Conservation (phyloP, 2,329 filamentous ascomycete genomes). For the Trichoderma sp. region DNA sequence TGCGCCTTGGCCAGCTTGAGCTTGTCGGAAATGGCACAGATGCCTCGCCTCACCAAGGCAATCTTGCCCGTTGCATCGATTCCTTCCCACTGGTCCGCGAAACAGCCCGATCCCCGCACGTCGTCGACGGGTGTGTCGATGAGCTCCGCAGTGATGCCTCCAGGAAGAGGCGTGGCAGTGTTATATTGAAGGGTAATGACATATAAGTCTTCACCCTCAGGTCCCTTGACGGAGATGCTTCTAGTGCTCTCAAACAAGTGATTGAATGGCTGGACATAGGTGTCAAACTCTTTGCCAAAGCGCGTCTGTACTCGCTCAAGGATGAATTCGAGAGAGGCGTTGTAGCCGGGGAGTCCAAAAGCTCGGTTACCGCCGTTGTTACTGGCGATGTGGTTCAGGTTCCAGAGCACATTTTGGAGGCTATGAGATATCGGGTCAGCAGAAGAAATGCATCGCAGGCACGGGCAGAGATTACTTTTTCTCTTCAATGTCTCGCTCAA, state of each 20-base stretch:
- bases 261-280: conserved; percentile 45
- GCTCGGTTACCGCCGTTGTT: conserved; percentile 58
- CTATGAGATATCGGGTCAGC: conserved; percentile 30
- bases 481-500: conserved; percentile 38
- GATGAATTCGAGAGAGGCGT: conserved; percentile 56
- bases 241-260: conserved; percentile 43
- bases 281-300: conserved; percentile 42
- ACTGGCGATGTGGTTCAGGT: conserved; percentile 52
- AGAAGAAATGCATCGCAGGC: background rate
- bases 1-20: conserved; percentile 40
- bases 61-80: conserved; percentile 43
- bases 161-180: conserved; percentile 40
- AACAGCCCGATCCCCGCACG: conserved; percentile 37
- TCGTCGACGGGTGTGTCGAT: conserved; percentile 38
- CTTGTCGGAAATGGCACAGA: conserved; percentile 42
- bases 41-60: conserved; percentile 44
- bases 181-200: conserved; percentile 47
- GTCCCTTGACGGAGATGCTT: conserved; percentile 43
- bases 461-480: background rate
- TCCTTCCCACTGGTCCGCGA: conserved; percentile 40
- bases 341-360: conserved; percentile 57
- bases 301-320: conserved; percentile 42
- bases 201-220: conserved; percentile 43
- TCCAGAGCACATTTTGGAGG: conserved; percentile 51
- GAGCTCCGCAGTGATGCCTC: conserved; percentile 34